phyloP scores from a whole-genome alignment of 257 asterid genomes.

The Forsythia viridissima region DNA sequence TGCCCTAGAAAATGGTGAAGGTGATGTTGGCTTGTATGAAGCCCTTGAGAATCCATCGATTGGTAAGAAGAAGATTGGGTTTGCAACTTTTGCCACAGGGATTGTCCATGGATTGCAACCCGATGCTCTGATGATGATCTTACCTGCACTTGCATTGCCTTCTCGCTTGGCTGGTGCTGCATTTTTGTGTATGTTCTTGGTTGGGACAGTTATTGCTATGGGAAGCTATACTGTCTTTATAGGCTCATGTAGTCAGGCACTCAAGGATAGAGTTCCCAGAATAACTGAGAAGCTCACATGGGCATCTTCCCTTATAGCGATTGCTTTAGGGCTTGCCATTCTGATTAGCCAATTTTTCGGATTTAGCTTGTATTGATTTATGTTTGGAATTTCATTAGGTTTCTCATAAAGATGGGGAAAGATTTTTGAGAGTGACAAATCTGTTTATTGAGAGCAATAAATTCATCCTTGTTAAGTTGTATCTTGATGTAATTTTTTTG shows the following conservation, averaged over 20 bases:
- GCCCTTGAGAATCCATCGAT: constrained; percentile 34
- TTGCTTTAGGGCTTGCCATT: constrained; percentile 43
- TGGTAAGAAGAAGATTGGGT: constrained; percentile 47
- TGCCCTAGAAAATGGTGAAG: constrained; percentile 46
- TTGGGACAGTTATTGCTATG: constrained; percentile 56
- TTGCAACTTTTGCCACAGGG: constrained; percentile 58
- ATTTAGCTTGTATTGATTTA: constrained; percentile 40
- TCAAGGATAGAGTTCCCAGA: constrained; percentile 54
- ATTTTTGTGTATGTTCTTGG: constrained; percentile 50
- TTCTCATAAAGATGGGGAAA: too few relatives aligned
- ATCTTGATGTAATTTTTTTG: background rate
- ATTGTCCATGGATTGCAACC: constrained; percentile 61
- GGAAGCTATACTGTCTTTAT: constrained; percentile 56
- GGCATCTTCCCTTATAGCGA: constrained; percentile 58
- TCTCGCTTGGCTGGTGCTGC: constrained; percentile 57
- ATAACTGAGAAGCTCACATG: constrained; percentile 61
- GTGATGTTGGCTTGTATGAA: constrained; percentile 45
- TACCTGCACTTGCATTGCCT: constrained; percentile 63
- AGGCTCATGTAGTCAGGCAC: constrained; percentile 51
- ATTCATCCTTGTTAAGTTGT: background rate
- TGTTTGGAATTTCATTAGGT: background rate
- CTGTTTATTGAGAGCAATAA: too few relatives aligned
- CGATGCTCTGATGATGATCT: constrained; percentile 47
- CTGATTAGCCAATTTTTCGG: constrained; percentile 48
- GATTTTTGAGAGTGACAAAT: too few relatives aligned